These are phyloP conservation scores for Rhodotorula sp. DNA, from an alignment of 1,284 basidiomycete species.

Conservation along the genomic window DNA sequence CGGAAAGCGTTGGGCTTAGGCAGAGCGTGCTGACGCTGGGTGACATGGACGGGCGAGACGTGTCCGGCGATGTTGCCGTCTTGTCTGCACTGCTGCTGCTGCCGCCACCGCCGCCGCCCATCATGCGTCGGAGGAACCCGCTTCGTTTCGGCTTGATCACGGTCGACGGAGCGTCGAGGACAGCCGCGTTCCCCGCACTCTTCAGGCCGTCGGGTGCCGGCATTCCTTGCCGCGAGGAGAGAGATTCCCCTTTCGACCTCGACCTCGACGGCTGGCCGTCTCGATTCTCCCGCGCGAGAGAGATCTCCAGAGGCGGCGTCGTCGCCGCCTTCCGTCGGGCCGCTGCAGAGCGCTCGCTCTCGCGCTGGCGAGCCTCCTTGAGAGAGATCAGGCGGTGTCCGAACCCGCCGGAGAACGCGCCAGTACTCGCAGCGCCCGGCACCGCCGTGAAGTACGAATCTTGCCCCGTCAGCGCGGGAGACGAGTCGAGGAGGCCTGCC, in stretches of 20 bases:
- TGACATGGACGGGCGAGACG: slow-evolving; percentile 7
- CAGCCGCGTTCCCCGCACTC: not conserved
- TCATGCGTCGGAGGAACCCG: slow-evolving; percentile 40
- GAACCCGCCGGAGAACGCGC: not conserved
- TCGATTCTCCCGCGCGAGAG: not conserved
- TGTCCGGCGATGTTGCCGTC: slow-evolving; percentile 2
- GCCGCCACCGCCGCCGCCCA: slow-evolving; percentile 24
- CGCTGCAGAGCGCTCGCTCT: slow-evolving; percentile 21
- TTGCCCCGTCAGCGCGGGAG: not conserved
- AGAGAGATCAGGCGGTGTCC: slow-evolving; percentile 39
- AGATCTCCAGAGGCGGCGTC: slow-evolving; percentile 9
- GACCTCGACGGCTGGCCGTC: not conserved
- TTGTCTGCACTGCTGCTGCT: slow-evolving; percentile 7
- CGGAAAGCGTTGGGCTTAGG: not conserved
- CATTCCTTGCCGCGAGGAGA: slow-evolving; percentile 9
- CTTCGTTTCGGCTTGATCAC: slow-evolving; percentile 34
- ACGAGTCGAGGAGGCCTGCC: not conserved
- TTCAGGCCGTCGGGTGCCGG: slow-evolving; percentile 2
- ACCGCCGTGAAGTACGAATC: slow-evolving; percentile 26
- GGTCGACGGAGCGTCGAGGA: not conserved
- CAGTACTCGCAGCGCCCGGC: not conserved
- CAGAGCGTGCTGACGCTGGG: slow-evolving; percentile 21
- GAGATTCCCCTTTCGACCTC: slow-evolving; percentile 12
- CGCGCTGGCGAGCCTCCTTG: slow-evolving; percentile 31
- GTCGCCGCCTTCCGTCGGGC: slow-evolving; percentile 11